Conservation (phyloP, 2,329 filamentous ascomycete species). For the Coniosporium tulheliwenetii region DNA sequence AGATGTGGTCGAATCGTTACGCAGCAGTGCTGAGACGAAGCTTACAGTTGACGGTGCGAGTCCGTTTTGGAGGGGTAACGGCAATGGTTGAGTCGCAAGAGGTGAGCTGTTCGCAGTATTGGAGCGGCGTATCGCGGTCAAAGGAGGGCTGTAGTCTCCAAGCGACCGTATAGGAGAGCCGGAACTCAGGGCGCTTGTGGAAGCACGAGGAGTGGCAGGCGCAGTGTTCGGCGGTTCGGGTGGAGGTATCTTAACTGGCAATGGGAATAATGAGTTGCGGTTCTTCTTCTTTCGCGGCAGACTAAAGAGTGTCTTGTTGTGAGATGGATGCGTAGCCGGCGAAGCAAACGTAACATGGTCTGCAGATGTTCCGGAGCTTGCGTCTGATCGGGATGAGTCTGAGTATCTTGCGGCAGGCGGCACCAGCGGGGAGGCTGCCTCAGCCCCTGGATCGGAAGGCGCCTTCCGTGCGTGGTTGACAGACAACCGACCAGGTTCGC, state of each 20-base stretch:
- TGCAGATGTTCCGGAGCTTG: slow-evolving; percentile 44
- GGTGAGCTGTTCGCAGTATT: too few species aligned
- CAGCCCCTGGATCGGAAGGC: slow-evolving; percentile 46
- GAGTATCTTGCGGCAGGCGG: slow-evolving; percentile 52
- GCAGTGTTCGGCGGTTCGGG: slow-evolving; percentile 28
- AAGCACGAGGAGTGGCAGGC: slow-evolving; percentile 26
- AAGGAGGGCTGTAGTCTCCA: slow-evolving; percentile 6
- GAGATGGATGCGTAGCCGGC: slow-evolving; percentile 49
- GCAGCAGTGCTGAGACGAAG: slow-evolving; percentile 34
- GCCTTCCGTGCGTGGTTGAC: slow-evolving; percentile 33
- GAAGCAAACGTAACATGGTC: slow-evolving; percentile 46
- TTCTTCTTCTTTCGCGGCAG: slow-evolving; percentile 64
- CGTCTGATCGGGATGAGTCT: slow-evolving; percentile 83
- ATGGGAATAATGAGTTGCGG: slow-evolving; percentile 65
- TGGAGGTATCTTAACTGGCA: slow-evolving; percentile 56
- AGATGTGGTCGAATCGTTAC: slow-evolving; percentile 47
- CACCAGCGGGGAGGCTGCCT: slow-evolving; percentile 44
- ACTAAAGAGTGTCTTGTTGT: slow-evolving; percentile 58
- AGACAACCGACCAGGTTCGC: slow-evolving; percentile 38
- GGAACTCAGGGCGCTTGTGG: slow-evolving; percentile 8
- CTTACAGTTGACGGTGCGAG: slow-evolving; percentile 30
- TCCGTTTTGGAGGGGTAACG: slow-evolving; percentile 14
- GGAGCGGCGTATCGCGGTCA: slow-evolving; percentile 5
- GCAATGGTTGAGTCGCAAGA: too few species aligned
- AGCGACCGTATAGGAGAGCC: slow-evolving; percentile 6